These are phyloP conservation scores for Pythium plurisporium DNA, from an alignment of 352 stramenopile genomes.

Conservation along the genomic window DNA sequence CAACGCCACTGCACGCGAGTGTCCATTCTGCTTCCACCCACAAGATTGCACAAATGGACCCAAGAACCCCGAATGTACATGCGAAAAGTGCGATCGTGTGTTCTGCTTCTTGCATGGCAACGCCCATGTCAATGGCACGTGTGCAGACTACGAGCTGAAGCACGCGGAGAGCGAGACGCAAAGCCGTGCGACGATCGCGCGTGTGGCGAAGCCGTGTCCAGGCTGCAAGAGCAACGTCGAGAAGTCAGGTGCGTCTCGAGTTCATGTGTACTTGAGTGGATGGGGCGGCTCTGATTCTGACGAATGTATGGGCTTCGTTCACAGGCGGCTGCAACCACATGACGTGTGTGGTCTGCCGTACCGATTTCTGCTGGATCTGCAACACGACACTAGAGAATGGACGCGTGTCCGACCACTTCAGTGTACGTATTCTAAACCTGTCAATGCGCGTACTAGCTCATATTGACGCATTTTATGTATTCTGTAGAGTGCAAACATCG, in stretches of 20 bases:
- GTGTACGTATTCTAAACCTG: neutral
- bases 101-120: slow-evolving; percentile 20
- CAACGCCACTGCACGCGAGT: slow-evolving; percentile 4
- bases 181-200: neutral
- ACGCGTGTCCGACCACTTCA: neutral
- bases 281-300: too few relatives aligned
- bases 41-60: slow-evolving; percentile 5
- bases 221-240: neutral
- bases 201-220: slow-evolving; percentile 4
- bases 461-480: neutral
- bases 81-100: neutral
- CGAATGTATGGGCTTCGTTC: too few relatives aligned
- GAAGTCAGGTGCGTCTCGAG: slow-evolving; percentile 6
- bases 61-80: neutral
- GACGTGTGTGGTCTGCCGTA: slow-evolving; percentile 77
- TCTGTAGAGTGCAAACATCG: neutral
- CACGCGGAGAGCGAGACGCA: neutral
- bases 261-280: slow-evolving; percentile 12
- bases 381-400: too few relatives aligned
- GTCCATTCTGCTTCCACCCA: slow-evolving; percentile 7
- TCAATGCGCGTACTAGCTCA: neutral
- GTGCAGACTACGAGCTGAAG: slow-evolving; percentile 12
- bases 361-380: slow-evolving; percentile 91
- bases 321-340: slow-evolving; percentile 91
- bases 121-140: slow-evolving; percentile 4